A percentile compares a stretch with the other conserved stretches of the same genome.
phyloP scores from a whole-genome alignment of 495 filamentous ascomycete species.

The Neurospora sp. region DNA sequence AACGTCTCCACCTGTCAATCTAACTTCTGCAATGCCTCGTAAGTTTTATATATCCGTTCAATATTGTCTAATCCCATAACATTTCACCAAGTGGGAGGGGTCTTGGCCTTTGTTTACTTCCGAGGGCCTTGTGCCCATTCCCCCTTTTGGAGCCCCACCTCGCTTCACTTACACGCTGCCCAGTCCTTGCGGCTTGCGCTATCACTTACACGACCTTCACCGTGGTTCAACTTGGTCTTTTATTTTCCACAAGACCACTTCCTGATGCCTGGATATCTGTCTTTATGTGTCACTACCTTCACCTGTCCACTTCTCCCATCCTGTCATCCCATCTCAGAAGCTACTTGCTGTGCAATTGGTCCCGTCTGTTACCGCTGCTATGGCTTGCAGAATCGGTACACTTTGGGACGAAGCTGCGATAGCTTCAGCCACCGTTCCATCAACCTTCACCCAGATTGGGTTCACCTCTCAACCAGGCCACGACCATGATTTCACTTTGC shows the following conservation, averaged over 20 bases:
- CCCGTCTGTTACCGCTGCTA: not conserved
- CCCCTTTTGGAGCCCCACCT: not conserved
- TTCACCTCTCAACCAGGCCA: not conserved
- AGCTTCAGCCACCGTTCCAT: not conserved
- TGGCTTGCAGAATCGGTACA: not conserved
- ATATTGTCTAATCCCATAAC: not conserved
- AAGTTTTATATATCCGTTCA: not conserved
- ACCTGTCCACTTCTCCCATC: not conserved
- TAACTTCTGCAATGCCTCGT: not conserved
- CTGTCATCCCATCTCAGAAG: not conserved
- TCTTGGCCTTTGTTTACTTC: not conserved
- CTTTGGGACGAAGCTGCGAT: not conserved
- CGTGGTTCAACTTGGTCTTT: not conserved
- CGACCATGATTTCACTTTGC: not conserved
- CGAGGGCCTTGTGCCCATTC: not conserved
- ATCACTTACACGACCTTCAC: not conserved
- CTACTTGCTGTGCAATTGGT: not conserved
- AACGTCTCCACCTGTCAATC: not conserved
- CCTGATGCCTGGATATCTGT: not conserved
- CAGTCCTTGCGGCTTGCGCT: not conserved
- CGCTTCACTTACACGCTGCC: not conserved
- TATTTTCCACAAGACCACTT: not conserved
- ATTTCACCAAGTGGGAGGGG: not conserved
- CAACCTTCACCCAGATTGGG: not conserved
- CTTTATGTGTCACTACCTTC: not conserved